Evolutionary conservation across 352 stramenopile genomes (phyloP), one percentile per base, ranked within the genome.

Genomic region (Elongisporangium undulatum): DNA sequence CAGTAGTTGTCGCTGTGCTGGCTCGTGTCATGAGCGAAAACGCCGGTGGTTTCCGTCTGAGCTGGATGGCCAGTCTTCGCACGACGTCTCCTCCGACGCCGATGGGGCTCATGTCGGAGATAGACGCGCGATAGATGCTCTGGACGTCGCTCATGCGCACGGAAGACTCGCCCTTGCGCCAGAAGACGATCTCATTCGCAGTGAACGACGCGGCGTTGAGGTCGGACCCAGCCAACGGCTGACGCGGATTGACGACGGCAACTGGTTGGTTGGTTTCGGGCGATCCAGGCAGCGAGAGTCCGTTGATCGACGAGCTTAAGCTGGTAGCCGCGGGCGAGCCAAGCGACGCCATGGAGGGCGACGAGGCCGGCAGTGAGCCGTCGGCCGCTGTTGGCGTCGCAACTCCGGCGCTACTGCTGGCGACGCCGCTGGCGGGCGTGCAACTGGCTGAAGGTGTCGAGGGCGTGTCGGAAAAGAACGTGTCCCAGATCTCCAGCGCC

Each of bases 191-290:
- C 1, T 76, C 77, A 56, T 80, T 77, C 10, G 74, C 82, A 39
- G 77, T 89, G 58, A 85, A 77, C 5, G 77, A 77, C 8, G 78
- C 79, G n/a, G 84, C 68, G 41, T 89, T 87, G 12, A 87, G 62
- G 22, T 89, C 76, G 0, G 20, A 55, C 8, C 51, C 51, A 45
- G 34, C 34, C 12, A 45, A 12, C 13, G 34, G 34, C 34, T 45
- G 34, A 10, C 34, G 34, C 34, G 34, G 34, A 45, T 45, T 45
- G 12, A 45, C 34, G 34, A 45, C 34, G 34, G 34, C 34, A 38
- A 7, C 26, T 3, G 34, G 34, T 45, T 45, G 34, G 34, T 45
- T 45, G 34, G 34, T 45, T 45, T 45, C 34, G 34, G 34, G 34
- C 13, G 34, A 45, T 45, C 34, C 34, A 45, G 34, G 34, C 9